Conservation (phyloP, 1,139 yeast genomes). For the Taphrina betulina region DNA sequence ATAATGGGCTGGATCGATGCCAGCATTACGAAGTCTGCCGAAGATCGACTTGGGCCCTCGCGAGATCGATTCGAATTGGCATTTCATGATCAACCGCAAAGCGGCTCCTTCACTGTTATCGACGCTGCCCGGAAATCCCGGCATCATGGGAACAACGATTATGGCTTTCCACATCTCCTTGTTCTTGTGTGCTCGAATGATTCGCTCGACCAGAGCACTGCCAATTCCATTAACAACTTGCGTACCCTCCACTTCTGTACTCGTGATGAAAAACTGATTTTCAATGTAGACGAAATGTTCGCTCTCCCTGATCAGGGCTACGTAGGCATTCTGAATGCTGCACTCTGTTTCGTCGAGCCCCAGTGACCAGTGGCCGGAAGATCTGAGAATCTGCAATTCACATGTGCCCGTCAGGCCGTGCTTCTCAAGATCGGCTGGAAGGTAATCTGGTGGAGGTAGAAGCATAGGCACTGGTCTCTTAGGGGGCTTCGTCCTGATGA, state of each 20-base stretch:
- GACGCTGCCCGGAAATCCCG: slow-evolving; percentile 93
- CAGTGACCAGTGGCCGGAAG: slow-evolving; percentile 89
- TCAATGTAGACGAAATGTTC: slow-evolving; percentile 93
- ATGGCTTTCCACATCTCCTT: slow-evolving; percentile 85
- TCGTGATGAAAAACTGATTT: slow-evolving; percentile 88
- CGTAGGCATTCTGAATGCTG: slow-evolving; percentile 88
- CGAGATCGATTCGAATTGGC: slow-evolving; percentile 90
- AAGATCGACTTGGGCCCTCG: slow-evolving; percentile 88
- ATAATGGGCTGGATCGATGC: slow-evolving; percentile 81
- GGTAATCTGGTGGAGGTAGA: slow-evolving; percentile 87
- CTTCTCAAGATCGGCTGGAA: slow-evolving; percentile 63
- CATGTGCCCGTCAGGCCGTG: slow-evolving; percentile 79
- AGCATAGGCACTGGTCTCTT: slow-evolving; percentile 88
- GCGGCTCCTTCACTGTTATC: slow-evolving; percentile 93
- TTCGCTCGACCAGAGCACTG: slow-evolving; percentile 93
- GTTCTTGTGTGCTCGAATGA: slow-evolving; percentile 78
- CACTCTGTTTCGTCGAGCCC: slow-evolving; percentile 78
- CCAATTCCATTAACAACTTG: slow-evolving; percentile 87
- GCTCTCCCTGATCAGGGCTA: slow-evolving; percentile 84
- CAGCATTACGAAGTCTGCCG: slow-evolving; percentile 72
- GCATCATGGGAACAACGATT: slow-evolving; percentile 91
- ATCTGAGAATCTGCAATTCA: slow-evolving; percentile 83
- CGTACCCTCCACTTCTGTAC: slow-evolving; percentile 82
- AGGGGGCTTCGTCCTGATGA: slow-evolving; percentile 88
- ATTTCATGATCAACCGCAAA: slow-evolving; percentile 92